A percentile compares a stretch with the other conserved stretches of the same genome.
Conservation (phyloP, 441 rosid species). For the Arabidopsis hybrid region DNA sequence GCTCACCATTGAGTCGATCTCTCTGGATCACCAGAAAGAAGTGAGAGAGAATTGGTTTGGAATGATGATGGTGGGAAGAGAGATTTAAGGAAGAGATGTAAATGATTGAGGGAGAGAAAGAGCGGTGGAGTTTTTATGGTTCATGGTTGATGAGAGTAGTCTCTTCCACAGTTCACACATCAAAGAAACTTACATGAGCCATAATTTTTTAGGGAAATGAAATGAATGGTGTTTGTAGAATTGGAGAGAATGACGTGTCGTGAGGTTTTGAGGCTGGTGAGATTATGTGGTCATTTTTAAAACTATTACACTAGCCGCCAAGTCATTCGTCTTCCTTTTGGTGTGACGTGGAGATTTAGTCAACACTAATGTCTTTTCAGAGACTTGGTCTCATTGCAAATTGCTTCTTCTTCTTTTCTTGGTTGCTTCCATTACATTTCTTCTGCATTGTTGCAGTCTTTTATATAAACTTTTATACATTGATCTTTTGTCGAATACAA, state of each 20-base stretch:
- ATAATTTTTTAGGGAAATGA: conserved; percentile 25
- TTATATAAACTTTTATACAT: neutral
- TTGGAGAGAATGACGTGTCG: conserved; percentile 28
- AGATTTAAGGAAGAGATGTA: conserved; percentile 16
- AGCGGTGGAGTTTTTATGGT: conserved; percentile 41
- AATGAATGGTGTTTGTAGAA: conserved; percentile 37
- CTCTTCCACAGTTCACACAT: neutral
- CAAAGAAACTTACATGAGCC: conserved; percentile 5
- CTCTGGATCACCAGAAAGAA: neutral
- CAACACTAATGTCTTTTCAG: conserved; percentile 37
- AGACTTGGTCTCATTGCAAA: neutral
- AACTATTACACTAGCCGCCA: conserved; percentile 23
- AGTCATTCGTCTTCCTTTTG: conserved; percentile 7
- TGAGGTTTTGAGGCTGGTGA: conserved; percentile 18
- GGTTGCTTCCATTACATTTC: conserved; percentile 27
- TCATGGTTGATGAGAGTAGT: conserved; percentile 34
- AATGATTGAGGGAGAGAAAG: conserved; percentile 30
- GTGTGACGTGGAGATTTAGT: conserved; percentile 42
- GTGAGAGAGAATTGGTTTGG: conserved; percentile 2
- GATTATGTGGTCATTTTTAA: conserved; percentile 37
- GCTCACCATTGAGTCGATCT: conserved; percentile 5
- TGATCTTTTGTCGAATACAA: neutral
- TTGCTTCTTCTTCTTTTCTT: neutral
- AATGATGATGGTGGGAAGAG: conserved; percentile 21
- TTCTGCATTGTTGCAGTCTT: conserved; percentile 17